Percentiles rank a stretch among this genome's conserved stretches.
Conservation (phyloP, 2,329 filamentous ascomycete species). For the Epichloe bromicola region DNA sequence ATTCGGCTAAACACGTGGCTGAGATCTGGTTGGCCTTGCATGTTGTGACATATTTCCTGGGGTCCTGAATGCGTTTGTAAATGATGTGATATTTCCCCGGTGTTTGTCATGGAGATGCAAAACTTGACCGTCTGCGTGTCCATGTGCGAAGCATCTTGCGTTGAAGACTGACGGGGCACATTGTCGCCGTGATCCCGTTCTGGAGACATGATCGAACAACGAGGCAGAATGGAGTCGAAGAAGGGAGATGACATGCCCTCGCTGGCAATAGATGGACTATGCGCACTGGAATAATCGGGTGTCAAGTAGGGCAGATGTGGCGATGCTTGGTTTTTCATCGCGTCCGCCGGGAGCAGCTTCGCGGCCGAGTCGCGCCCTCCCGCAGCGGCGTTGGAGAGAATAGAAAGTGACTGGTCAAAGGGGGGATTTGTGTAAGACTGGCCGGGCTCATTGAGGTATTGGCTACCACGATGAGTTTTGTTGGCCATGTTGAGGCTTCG, state of each 20-base stretch:
- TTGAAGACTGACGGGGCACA: neutral
- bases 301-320: slow-evolving; percentile 1
- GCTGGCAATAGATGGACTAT: slow-evolving; percentile 6
- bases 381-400: neutral
- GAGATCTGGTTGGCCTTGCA: too few relatives aligned
- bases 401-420: neutral
- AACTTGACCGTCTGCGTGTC: neutral
- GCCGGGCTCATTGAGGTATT: neutral
- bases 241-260: slow-evolving; percentile 1
- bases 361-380: neutral
- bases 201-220: neutral
- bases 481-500: neutral
- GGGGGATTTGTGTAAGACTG: neutral
- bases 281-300: neutral
- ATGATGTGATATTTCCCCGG: too few relatives aligned
- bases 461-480: neutral
- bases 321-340: neutral
- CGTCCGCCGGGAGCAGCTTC: neutral
- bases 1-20: too few relatives aligned
- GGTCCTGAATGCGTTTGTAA: too few relatives aligned
- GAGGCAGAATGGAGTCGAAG: neutral
- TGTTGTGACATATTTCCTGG: too few relatives aligned
- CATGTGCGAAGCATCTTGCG: neutral
- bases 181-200: neutral
- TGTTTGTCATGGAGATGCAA: too few relatives aligned